Percentiles rank a stretch among this genome's conserved stretches.
These are phyloP conservation scores for Dactylonectria estremocensis DNA, from an alignment of 2,329 filamentous ascomycete species.

Conservation along the genomic window DNA sequence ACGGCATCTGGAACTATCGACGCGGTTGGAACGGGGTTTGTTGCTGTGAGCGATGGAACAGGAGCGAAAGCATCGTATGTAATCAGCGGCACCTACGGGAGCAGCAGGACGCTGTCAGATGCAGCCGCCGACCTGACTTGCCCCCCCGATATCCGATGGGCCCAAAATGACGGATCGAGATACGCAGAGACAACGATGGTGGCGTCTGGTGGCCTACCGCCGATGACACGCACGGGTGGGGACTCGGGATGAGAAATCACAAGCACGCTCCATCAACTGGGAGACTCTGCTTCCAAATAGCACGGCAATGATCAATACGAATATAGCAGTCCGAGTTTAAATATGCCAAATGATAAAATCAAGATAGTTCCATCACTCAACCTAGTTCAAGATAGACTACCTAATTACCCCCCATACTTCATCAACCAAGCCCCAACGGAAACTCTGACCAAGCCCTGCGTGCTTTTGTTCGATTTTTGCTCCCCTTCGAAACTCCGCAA, in stretches of 20 bases:
- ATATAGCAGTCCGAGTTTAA: too few species aligned
- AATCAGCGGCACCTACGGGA: too few species aligned
- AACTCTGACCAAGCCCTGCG: background rate
- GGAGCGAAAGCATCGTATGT: background rate
- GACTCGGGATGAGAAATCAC: background rate
- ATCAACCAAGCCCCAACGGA: background rate
- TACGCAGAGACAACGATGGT: background rate
- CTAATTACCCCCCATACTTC: background rate
- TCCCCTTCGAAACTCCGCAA: background rate
- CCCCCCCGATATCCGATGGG: background rate
- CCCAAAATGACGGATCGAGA: background rate
- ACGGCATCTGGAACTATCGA: background rate
- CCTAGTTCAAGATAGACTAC: background rate
- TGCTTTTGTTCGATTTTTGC: background rate
- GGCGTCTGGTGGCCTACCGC: background rate
- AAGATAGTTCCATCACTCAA: background rate
- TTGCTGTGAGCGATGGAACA: background rate
- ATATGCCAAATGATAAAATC: too few species aligned
- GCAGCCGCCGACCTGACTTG: too few species aligned
- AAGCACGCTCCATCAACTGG: background rate
- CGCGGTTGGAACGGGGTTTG: background rate
- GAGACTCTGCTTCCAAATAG: background rate
- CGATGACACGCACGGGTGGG: constrained; percentile 11
- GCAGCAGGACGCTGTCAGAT: too few species aligned
- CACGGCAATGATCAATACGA: too few species aligned